Evolutionary conservation across 345 rosid species (phyloP), one percentile per base, ranked within the genome.

Genomic region (Gossypium stocksii): DNA sequence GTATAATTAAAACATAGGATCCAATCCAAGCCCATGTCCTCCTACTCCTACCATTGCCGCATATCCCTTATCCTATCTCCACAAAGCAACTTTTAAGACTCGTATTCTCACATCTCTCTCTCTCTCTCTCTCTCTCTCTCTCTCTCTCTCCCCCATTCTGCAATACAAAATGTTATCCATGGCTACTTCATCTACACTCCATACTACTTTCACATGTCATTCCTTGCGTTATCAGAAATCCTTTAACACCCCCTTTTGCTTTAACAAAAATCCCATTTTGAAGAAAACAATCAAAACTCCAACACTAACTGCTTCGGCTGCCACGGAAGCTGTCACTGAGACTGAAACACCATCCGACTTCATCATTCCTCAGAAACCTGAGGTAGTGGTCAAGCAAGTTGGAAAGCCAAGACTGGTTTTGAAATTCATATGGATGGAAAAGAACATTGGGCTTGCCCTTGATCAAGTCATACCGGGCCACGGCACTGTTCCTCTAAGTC

Each of bases 391-490:
- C 82, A 83, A 85, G 71, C 83, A 80, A 79, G 66, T 79, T 75
- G 82, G 82, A 87, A 91, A 87, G 65, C 85, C 92, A 41, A 85
- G 91, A 80, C 71, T 89, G 71, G 90, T 91, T 58, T 78, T 91
- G 76, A 91, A 91, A 80, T 89, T 91, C 73, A 84, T 91, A 77
- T 91, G 97, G 97, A 89, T 89, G 97, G 92, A 91, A 83, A 91
- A 91, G 87, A 89, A 89, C 86, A 89, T 91, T 8, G 97, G 92
- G 65, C 72, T 91, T 77, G 91, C 80, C 22, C 82, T 89, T 71
- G 91, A 91, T 84, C 92, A 91, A 73, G 75, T 77, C 74, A 84
- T 91, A 17, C 91, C 97, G 11, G 94, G 94, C 53, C 87, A 88
- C 73, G 94, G 97, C 2, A 77, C 97, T 10, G 80, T 87, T 53